Conservation (phyloP, 345 rosid species). For the Eucalyptus tenuipes region DNA sequence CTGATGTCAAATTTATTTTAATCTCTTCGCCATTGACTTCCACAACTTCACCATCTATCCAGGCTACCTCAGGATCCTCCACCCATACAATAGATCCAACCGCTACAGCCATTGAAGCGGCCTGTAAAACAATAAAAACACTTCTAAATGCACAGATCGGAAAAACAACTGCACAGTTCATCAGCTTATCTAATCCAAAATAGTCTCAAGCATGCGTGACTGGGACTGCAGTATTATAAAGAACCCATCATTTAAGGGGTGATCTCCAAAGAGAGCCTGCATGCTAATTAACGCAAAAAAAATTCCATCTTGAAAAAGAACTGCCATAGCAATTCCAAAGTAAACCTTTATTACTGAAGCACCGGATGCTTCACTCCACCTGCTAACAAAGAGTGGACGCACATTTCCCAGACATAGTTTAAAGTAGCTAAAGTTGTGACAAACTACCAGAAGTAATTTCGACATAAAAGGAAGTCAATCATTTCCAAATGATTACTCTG, state of each 20-base stretch:
- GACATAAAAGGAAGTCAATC: neutral
- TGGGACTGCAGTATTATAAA: neutral
- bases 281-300: neutral
- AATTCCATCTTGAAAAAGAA: neutral
- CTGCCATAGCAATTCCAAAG: neutral
- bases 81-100: constrained; percentile 86
- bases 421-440: neutral
- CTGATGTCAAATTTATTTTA: constrained; percentile 45
- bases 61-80: constrained; percentile 70
- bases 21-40: constrained; percentile 45
- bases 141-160: neutral
- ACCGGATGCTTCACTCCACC: neutral
- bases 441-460: neutral
- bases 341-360: neutral
- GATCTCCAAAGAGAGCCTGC: neutral
- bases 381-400: neutral
- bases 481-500: neutral
- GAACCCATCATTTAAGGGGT: neutral
- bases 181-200: neutral
- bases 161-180: neutral
- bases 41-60: constrained; percentile 86
- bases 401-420: neutral
- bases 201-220: neutral
- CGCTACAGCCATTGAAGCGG: neutral
- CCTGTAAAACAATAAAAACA: neutral